Conservation (phyloP, 1,284 basidiomycete genomes). For the Acaromyces ingoldii region DNA sequence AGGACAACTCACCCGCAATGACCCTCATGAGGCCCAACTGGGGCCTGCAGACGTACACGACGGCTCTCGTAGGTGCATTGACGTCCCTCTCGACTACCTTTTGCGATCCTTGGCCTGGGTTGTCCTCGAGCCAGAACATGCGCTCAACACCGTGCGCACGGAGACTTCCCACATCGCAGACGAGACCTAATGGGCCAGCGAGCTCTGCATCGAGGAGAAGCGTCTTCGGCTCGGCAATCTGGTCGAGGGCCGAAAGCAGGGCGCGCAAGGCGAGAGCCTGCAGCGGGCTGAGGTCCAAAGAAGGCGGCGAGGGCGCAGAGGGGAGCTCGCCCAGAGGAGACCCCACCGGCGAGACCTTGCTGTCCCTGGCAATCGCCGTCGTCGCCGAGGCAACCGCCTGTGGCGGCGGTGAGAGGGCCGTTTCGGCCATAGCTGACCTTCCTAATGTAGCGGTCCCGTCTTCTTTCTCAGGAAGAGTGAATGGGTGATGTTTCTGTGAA, state of each 20-base stretch:
- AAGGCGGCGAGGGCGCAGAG: no score
- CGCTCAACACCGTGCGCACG: slow-evolving; percentile 99
- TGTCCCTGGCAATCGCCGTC: no score
- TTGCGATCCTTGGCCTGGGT: neutral
- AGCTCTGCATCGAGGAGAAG: slow-evolving; percentile 82
- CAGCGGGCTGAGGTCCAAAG: slow-evolving; percentile 5
- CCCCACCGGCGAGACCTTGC: no score
- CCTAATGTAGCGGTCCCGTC: no score
- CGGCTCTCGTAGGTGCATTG: slow-evolving; percentile 75
- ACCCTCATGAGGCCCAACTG: slow-evolving; percentile 77
- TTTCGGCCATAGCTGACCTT: no score
- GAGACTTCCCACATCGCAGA: slow-evolving; percentile 83
- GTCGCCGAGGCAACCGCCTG: no score
- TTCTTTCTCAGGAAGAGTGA: no score
- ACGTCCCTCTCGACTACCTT: slow-evolving; percentile 16
- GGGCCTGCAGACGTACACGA: slow-evolving; percentile 89
- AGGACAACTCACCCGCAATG: slow-evolving; percentile 71
- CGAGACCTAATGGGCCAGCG: slow-evolving; percentile 84
- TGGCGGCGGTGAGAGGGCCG: no score
- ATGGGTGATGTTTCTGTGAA: no score
- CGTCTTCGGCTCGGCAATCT: slow-evolving; percentile 65
- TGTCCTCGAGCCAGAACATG: slow-evolving; percentile 94
- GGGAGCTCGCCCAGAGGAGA: no score
- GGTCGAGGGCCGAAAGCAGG: slow-evolving; percentile 25
- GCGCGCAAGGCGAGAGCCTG: slow-evolving; percentile 4